Base-by-base conservation (phyloP, 768 basidiomycete genomes). In the Fomitopsis serialis region DNA sequence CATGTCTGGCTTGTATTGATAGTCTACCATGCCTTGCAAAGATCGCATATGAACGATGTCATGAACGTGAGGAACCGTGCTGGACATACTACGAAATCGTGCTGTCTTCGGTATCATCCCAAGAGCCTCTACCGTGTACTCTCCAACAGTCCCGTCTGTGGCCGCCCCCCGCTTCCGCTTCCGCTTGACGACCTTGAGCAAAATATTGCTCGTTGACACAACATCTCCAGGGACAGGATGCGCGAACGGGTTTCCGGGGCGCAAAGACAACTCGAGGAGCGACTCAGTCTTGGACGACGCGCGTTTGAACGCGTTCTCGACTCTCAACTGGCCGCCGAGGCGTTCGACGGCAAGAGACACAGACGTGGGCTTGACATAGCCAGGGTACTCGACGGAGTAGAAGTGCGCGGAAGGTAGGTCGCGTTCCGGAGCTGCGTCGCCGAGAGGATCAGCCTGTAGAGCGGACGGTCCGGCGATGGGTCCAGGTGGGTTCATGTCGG, bases 381-480 rank as follows among this genome's bases (percentile, higher is more conserved):
- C 93, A 7, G 93, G 93, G 71, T 93, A 96, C 68, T 97, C 94
- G 56, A 96, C 74, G 4, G 91, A 87, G 64, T 87, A 88, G 65
- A 85, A 88, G 27, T 81, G 74, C 5, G 75, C 72, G 32, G 78
- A 72, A 21, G 85, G 81, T 1, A 92, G 71, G 2, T 77, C 70
- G 19, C 49, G 68, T 36, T 73, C 68, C 15, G 68, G 70, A 0
- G 77, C 78, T 35, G 63, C 6, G 6, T 5, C 57, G n/a, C 55
- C 46, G 10, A 61, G 17, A 11, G 17, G 15, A 10, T 21, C 6
- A 10, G 29, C 27, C 8, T 15, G 10, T 8, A 48, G 24, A 5
- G 46, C 32, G 11, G 29, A 32, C 29, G 45, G 45, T 12, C 45
- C 45, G 29, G 45, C 45, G 21, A 47, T 15, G 24, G 45, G 45